Conservation (phyloP, 192 early-diverging fungal species). For the Entomortierella lignicola region DNA sequence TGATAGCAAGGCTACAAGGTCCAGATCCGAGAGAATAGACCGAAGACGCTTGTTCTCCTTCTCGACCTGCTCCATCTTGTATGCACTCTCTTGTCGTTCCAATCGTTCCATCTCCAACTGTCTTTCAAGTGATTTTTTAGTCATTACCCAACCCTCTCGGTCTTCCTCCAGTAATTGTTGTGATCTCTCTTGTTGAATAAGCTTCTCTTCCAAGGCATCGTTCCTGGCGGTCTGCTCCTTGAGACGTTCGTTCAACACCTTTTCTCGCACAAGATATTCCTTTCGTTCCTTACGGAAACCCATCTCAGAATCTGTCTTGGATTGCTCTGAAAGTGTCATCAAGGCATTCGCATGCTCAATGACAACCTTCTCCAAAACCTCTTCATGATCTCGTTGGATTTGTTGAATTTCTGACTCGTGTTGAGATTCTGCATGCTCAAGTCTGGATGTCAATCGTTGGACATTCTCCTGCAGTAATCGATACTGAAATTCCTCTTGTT, state of each 20-base stretch:
- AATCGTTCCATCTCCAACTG: slow-evolving; percentile 41
- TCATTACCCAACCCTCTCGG: slow-evolving; percentile 11
- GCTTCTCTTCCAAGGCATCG: slow-evolving; percentile 4
- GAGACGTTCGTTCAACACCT: slow-evolving; percentile 1
- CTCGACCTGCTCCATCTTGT: slow-evolving; percentile 13
- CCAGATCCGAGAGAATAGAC: slow-evolving; percentile 24
- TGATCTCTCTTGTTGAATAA: slow-evolving; percentile 1
- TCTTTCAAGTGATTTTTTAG: slow-evolving; percentile 27
- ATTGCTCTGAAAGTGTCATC: slow-evolving; percentile 21
- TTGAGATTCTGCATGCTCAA: neutral
- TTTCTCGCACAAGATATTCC: slow-evolving; percentile 10
- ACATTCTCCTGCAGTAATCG: slow-evolving; percentile 26
- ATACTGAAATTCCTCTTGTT: slow-evolving; percentile 30
- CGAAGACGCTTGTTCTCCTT: slow-evolving; percentile 22
- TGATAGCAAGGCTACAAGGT: slow-evolving; percentile 7
- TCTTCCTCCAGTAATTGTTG: slow-evolving; percentile 12
- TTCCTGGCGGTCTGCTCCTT: slow-evolving; percentile 12
- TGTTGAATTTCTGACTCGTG: slow-evolving; percentile 20
- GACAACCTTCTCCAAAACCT: slow-evolving; percentile 32
- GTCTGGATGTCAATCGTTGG: slow-evolving; percentile 15
- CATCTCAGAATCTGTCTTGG: slow-evolving; percentile 13
- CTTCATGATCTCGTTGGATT: slow-evolving; percentile 29
- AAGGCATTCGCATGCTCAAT: slow-evolving; percentile 24
- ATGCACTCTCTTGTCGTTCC: slow-evolving; percentile 24
- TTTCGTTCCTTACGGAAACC: neutral